Base-by-base conservation (phyloP, 768 basidiomycete species). In the Pisolithus sp. region DNA sequence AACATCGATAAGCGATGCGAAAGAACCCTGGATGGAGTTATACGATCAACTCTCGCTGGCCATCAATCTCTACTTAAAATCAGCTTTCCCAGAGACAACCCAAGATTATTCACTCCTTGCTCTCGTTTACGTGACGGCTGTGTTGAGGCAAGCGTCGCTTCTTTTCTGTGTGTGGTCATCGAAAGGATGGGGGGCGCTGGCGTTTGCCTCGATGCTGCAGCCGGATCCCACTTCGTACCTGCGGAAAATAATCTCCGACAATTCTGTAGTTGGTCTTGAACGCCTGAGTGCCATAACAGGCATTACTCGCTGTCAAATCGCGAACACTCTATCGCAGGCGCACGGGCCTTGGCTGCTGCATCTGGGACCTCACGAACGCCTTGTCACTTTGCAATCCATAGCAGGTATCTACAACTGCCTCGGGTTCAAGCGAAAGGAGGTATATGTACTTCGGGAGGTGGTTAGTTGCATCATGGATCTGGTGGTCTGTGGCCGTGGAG, bases 281-380 rank as follows among this genome's bases (percentile, higher is more conserved):
- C 80, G 84, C 9, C 74, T 91, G 40, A 83, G 81, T 44, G 68
- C 72, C 7, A 73, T 85, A 24, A 88, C 91, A 4, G 81, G 83
- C 18, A 79, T 96, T 39, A 74, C 82, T 26, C 80, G 90, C 23
- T 73, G 80, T 0, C 75, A 79, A 7, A 87, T 95, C 18, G 78
- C 88, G 2, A 67, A 68, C 7, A 71, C 80, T 20, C 68, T 90
- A n/a, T 74, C 84, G 2, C 82, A 85, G 59, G 77, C 85, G 0
- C 89, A 95, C 54, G 92, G 91, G 0, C 91, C 94, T 2, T 93
- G 90, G 85, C 71, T 96, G 21, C 66, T 91, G 17, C 86, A 89
- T 59, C 77, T 97, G 26, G 85, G 85, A 17, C 75, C 83, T 36
- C 76, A 82, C 47, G 89, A 93, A 58, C 81, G 90, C 39, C 77